Evolutionary conservation across 805 yeast genomes (phyloP).

Genomic region (Jamesozyma jinghongensis): DNA sequence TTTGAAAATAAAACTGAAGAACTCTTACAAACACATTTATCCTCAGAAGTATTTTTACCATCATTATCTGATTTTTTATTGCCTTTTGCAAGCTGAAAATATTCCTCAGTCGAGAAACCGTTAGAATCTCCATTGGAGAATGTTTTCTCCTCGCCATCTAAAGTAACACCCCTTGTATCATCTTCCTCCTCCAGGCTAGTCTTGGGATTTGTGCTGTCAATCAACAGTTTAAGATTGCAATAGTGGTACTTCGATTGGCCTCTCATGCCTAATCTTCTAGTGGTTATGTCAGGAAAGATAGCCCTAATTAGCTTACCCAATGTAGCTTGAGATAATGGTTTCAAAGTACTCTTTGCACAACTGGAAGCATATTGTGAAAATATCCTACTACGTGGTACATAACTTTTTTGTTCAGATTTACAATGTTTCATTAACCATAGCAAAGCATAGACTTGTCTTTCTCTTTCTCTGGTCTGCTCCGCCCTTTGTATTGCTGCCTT

Average conservation of each 20-base stretch:
- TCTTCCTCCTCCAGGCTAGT: not conserved
- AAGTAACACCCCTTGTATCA: not conserved
- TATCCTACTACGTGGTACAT: slow-evolving; percentile 55
- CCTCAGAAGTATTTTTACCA: not conserved
- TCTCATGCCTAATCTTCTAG: slow-evolving; percentile 70
- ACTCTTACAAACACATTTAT: not conserved
- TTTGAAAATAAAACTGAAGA: not conserved
- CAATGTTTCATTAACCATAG: slow-evolving; percentile 66
- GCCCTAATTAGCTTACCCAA: slow-evolving; percentile 67
- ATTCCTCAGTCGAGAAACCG: not conserved
- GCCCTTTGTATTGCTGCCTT: slow-evolving; percentile 21
- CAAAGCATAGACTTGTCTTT: slow-evolving; percentile 70
- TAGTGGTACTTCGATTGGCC: slow-evolving; percentile 78
- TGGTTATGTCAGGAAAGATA: slow-evolving; percentile 53
- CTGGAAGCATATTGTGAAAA: slow-evolving; percentile 53
- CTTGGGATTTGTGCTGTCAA: not conserved
- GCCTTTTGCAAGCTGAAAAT: not conserved
- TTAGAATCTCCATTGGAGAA: not conserved
- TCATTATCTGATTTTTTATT: not conserved
- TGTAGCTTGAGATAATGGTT: slow-evolving; percentile 62
- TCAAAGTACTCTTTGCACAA: slow-evolving; percentile 44
- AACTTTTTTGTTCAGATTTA: slow-evolving; percentile 37
- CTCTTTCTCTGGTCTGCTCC: slow-evolving; percentile 40
- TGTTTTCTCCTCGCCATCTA: not conserved
- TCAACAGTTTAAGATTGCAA: slow-evolving; percentile 52